Percentiles rank a stretch among this genome's conserved stretches.
phyloP scores from a whole-genome alignment of 1,284 basidiomycete species.

The Wallemia hederae region DNA sequence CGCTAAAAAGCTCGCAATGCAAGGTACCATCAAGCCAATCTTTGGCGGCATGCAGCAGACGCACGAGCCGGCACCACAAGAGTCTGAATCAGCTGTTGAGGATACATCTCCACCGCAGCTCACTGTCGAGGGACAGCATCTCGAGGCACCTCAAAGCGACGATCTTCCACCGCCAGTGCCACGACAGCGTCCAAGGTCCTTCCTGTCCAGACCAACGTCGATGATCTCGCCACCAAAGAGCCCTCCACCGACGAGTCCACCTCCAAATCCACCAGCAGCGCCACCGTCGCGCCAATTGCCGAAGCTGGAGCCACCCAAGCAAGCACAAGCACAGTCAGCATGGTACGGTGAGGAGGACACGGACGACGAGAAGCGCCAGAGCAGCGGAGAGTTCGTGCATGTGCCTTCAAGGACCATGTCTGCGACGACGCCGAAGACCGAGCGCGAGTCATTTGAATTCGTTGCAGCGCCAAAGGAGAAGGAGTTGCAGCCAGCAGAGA shows the following conservation, averaged over 20 bases:
- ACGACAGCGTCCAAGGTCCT: neutral
- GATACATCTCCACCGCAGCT: neutral
- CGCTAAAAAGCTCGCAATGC: neutral
- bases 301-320: neutral
- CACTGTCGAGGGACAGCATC: neutral
- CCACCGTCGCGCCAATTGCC: neutral
- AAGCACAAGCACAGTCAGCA: neutral
- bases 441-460: neutral
- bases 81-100: neutral
- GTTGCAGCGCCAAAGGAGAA: neutral
- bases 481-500: neutral
- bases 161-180: neutral
- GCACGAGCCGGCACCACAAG: neutral
- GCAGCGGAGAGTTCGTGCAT: neutral
- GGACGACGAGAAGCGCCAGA: neutral
- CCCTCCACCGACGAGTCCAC: neutral
- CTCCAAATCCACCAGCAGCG: neutral
- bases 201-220: neutral
- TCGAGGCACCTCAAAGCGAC: neutral
- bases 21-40: neutral
- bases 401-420: neutral
- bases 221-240: neutral
- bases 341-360: neutral
- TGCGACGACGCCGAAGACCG: neutral
- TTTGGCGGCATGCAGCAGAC: neutral